Evolutionary conservation across 495 filamentous ascomycete genomes (phyloP).

Genomic region (Penicillium canescens): DNA sequence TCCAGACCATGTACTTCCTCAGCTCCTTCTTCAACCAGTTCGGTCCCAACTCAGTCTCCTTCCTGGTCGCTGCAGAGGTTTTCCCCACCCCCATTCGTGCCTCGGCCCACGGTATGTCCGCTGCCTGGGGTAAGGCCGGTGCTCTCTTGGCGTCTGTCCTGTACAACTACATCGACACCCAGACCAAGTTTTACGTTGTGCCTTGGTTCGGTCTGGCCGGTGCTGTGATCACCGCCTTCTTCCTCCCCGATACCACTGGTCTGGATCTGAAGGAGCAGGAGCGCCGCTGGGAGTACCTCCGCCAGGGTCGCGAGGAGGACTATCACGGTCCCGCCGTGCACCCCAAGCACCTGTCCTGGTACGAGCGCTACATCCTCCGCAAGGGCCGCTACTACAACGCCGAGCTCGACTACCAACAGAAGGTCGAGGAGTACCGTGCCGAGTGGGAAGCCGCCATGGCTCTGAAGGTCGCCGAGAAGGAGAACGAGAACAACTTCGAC

Average conservation of each 20-base stretch:
- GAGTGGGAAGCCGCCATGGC: slow-evolving; percentile 63
- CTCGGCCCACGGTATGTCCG: slow-evolving; percentile 86
- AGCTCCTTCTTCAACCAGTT: slow-evolving; percentile 97
- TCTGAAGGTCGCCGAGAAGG: slow-evolving; percentile 49
- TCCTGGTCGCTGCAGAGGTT: slow-evolving; percentile 88
- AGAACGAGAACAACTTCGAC: slow-evolving; percentile 30
- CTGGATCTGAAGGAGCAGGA: slow-evolving; percentile 94
- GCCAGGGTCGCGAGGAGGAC: slow-evolving; percentile 67
- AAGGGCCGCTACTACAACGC: slow-evolving; percentile 77
- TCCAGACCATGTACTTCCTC: slow-evolving; percentile 92
- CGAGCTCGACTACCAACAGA: slow-evolving; percentile 72
- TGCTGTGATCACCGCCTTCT: slow-evolving; percentile 72
- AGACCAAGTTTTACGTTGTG: slow-evolving; percentile 80
- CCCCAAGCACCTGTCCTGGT: slow-evolving; percentile 78
- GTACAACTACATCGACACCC: slow-evolving; percentile 83
- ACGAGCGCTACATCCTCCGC: slow-evolving; percentile 67
- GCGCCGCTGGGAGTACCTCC: slow-evolving; percentile 79
- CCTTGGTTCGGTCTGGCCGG: slow-evolving; percentile 89
- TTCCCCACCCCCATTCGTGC: slow-evolving; percentile 89
- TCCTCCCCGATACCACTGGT: slow-evolving; percentile 90
- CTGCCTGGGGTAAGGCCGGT: slow-evolving; percentile 79
- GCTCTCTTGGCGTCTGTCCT: slow-evolving; percentile 81
- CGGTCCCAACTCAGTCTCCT: slow-evolving; percentile 87
- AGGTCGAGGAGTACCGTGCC: slow-evolving; percentile 74
- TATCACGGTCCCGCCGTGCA: slow-evolving; percentile 91